These are phyloP conservation scores for Sapria himalayana DNA, from an alignment of 345 rosid species.

Conservation along the genomic window DNA sequence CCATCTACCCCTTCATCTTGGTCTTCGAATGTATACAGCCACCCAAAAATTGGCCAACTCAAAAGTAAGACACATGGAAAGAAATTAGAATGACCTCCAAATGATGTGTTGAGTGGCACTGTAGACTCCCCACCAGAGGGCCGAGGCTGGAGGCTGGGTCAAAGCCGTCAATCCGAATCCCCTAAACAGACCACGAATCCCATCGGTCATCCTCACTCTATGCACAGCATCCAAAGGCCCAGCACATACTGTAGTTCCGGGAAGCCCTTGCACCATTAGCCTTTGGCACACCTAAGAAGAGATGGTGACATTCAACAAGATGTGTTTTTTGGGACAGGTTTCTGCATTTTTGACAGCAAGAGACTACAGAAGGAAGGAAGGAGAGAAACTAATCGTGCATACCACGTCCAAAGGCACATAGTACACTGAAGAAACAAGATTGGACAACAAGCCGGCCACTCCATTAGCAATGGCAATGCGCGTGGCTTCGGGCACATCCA, in stretches of 20 bases:
- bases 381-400: conserved; percentile 10
- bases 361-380: background rate
- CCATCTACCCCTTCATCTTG: too few species aligned
- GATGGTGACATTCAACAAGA: background rate
- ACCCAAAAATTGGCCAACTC: too few species aligned
- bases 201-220: conserved; percentile 27
- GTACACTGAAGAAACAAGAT: conserved; percentile 33
- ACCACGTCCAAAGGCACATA: conserved; percentile 59
- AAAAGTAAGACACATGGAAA: background rate
- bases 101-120: conserved; percentile 34
- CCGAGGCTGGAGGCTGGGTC: conserved; percentile 35
- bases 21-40: too few species aligned
- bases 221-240: conserved; percentile 29
- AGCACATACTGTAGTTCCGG: conserved; percentile 22
- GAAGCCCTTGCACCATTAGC: conserved; percentile 46
- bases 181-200: conserved; percentile 38
- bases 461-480: conserved; percentile 45
- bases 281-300: conserved; percentile 31
- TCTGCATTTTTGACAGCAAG: background rate
- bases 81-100: conserved; percentile 24
- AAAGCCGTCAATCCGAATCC: conserved; percentile 40
- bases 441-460: conserved; percentile 44
- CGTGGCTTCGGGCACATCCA: conserved; percentile 29
- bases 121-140: conserved; percentile 56
- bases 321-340: background rate